Conservation (phyloP, 352 stramenopile genomes). For the Phytophthora pseudosyringae region DNA sequence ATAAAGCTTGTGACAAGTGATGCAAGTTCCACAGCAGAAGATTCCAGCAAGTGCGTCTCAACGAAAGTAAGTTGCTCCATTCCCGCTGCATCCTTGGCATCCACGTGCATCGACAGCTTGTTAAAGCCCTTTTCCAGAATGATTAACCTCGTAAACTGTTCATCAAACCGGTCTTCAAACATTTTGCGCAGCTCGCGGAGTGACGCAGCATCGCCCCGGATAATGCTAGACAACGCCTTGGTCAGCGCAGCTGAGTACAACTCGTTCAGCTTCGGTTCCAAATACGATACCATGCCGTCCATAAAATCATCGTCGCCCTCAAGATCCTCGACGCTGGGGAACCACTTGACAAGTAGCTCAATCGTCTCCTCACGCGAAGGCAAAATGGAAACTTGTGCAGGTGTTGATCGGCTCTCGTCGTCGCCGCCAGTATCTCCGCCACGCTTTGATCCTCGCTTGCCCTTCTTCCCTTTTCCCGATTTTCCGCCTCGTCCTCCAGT, state of each 20-base stretch:
- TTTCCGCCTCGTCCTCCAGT: constrained; percentile 35
- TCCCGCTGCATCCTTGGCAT: constrained; percentile 46
- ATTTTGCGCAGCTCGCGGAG: constrained; percentile 69
- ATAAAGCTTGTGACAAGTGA: constrained; percentile 72
- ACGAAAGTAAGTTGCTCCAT: constrained; percentile 61
- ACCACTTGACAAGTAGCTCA: constrained; percentile 55
- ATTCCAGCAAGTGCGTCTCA: constrained; percentile 62
- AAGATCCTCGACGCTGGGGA: constrained; percentile 53
- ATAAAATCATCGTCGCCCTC: constrained; percentile 77
- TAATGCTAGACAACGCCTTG: constrained; percentile 64
- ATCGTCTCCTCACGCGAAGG: constrained; percentile 52
- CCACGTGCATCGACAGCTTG: constrained; percentile 70
- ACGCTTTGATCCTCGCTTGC: constrained; percentile 48
- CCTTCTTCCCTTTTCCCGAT: constrained; percentile 52
- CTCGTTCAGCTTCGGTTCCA: constrained; percentile 49
- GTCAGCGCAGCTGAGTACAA: constrained; percentile 61
- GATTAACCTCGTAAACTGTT: constrained; percentile 51
- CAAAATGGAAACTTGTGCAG: constrained; percentile 45
- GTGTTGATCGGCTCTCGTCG: constrained; percentile 8
- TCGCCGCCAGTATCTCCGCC: constrained; percentile 27
- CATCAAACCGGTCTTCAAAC: constrained; percentile 85
- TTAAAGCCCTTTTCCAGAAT: constrained; percentile 72
- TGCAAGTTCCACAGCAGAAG: constrained; percentile 56
- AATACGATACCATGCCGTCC: constrained; percentile 48
- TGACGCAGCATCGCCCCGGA: constrained; percentile 76